Conservation (phyloP, 495 filamentous ascomycete genomes). For the Hypoxylon fuscum region DNA sequence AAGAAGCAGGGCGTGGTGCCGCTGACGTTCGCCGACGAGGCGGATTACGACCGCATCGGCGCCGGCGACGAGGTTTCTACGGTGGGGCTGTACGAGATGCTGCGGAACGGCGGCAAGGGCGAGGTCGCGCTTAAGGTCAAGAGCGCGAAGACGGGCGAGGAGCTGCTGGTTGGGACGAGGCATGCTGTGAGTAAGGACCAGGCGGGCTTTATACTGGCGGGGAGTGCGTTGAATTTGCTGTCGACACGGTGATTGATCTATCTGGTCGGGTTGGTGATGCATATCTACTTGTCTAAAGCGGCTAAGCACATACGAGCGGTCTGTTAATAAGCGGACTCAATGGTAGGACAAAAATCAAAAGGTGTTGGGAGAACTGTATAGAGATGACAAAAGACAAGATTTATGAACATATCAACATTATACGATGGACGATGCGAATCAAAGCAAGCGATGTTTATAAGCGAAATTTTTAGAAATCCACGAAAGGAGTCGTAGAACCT, state of each 20-base stretch:
- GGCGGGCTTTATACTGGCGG: constrained; percentile 88
- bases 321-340: not conserved
- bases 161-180: constrained; percentile 67
- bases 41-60: constrained; percentile 84
- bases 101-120: constrained; percentile 81
- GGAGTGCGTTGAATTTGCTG: constrained; percentile 91
- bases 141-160: constrained; percentile 69
- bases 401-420: too few relatives aligned
- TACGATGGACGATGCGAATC: too few relatives aligned
- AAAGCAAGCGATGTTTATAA: not conserved
- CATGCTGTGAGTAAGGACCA: constrained; percentile 90
- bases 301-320: too few relatives aligned
- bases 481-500: too few relatives aligned
- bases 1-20: constrained; percentile 99
- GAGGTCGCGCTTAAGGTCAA: constrained; percentile 73
- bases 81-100: constrained; percentile 81
- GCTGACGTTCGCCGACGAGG: constrained; percentile 82
- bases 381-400: too few relatives aligned
- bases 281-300: not conserved
- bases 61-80: constrained; percentile 85
- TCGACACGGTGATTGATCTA: constrained; percentile 55
- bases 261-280: not conserved
- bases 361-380: too few relatives aligned
- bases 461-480: too few relatives aligned
- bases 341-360: not conserved